A percentile compares a stretch with the other conserved stretches of the same genome.
These are phyloP conservation scores for Fraxinus sp. DNA, from an alignment of 305 asterid genomes.

Conservation along the genomic window DNA sequence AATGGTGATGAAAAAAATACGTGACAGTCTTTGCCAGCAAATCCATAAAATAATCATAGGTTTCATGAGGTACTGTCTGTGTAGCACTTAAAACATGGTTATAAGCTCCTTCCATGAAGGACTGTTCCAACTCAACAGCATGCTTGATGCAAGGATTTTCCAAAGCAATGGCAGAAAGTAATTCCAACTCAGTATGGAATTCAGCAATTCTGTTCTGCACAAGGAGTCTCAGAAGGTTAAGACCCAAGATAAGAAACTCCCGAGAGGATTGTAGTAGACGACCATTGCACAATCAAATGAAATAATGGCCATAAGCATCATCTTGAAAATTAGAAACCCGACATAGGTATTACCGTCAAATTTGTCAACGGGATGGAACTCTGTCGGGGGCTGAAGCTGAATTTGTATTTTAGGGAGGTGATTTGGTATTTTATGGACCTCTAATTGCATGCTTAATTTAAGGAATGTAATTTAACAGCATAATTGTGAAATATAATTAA, in stretches of 20 bases:
- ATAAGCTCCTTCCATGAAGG: conserved; percentile 99
- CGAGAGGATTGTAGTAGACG: conserved; percentile 75
- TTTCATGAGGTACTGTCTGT: conserved; percentile 85
- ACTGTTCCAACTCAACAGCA: conserved; percentile 95
- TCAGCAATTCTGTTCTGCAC: conserved; percentile 98
- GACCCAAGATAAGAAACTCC: conserved; percentile 88
- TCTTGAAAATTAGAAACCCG: background rate
- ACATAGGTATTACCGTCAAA: background rate
- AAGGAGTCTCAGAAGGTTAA: conserved; percentile 93
- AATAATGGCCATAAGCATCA: conserved; percentile 26
- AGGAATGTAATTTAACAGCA: no score
- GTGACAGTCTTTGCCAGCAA: conserved; percentile 94
- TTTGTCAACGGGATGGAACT: no score
- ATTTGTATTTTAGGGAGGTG: no score
- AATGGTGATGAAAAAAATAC: conserved; percentile 33
- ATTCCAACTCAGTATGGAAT: conserved; percentile 93
- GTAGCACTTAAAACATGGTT: conserved; percentile 88
- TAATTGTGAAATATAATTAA: no score
- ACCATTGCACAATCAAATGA: conserved; percentile 57
- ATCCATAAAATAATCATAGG: conserved; percentile 94
- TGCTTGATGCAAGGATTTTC: conserved; percentile 89
- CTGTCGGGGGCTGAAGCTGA: no score
- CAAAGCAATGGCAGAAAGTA: conserved; percentile 72
- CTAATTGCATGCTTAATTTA: no score
- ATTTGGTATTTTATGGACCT: no score